A percentile compares a stretch with the other conserved stretches of the same genome.
Conservation (phyloP, 257 asterid genomes). For the Avicennia marina region DNA sequence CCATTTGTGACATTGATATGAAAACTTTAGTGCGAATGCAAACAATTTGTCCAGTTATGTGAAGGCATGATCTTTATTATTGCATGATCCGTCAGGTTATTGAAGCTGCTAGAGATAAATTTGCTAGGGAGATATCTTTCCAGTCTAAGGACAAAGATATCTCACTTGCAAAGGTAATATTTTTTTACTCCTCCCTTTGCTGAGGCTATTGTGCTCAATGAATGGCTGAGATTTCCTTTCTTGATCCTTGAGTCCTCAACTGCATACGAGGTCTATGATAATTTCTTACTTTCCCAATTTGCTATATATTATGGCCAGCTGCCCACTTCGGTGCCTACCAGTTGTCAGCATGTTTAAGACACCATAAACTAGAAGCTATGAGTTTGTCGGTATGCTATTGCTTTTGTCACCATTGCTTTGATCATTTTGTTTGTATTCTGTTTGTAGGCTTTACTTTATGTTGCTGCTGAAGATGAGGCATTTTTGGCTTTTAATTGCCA, state of each 20-base stretch:
- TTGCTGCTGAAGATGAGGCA: slow-evolving; percentile 86
- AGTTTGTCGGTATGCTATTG: background rate
- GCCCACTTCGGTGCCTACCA: background rate
- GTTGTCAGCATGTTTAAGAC: background rate
- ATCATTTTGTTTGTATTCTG: background rate
- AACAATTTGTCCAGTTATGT: slow-evolving; percentile 7
- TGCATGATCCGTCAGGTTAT: slow-evolving; percentile 44
- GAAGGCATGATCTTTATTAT: slow-evolving; percentile 15
- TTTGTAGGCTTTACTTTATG: slow-evolving; percentile 72
- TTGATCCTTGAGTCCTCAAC: slow-evolving; percentile 4
- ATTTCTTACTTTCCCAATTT: background rate
- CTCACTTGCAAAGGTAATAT: slow-evolving; percentile 80
- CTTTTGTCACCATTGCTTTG: background rate
- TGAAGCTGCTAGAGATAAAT: slow-evolving; percentile 69
- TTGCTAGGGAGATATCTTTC: slow-evolving; percentile 72
- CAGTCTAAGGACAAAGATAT: slow-evolving; percentile 81
- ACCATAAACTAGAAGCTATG: background rate
- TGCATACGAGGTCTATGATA: background rate
- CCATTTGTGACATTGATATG: too few relatives aligned
- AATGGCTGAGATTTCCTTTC: too few relatives aligned
- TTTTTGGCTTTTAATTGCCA: slow-evolving; percentile 64
- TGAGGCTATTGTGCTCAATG: slow-evolving; percentile 3
- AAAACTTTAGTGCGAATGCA: too few relatives aligned
- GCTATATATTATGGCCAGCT: background rate
- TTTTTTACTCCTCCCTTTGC: background rate